These are phyloP conservation scores for Pinus tabuliformis DNA, from an alignment of 75 land plant genomes.

Conservation along the genomic window DNA sequence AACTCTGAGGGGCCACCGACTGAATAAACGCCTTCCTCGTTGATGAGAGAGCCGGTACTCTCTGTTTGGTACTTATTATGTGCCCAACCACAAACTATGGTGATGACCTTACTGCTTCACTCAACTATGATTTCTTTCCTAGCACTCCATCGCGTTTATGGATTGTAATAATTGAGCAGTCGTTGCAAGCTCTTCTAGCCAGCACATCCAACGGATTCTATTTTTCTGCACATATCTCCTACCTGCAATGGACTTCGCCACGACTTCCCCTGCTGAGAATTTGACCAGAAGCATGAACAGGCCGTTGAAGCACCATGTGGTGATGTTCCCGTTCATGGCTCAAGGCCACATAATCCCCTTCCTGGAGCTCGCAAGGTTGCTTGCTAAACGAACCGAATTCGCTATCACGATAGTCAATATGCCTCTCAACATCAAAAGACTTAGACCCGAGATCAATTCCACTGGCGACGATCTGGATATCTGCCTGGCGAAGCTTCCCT, in stretches of 20 bases:
- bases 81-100: too few relatives aligned
- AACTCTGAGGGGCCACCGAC: too few relatives aligned
- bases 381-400: neutral
- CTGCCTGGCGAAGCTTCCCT: slow-evolving; percentile 10
- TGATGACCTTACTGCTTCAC: too few relatives aligned
- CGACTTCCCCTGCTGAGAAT: too few relatives aligned
- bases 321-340: slow-evolving; percentile 47
- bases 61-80: too few relatives aligned
- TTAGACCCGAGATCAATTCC: neutral
- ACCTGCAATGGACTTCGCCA: neutral
- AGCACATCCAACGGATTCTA: too few relatives aligned
- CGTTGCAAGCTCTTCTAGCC: too few relatives aligned
- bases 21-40: too few relatives aligned
- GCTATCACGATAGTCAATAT: slow-evolving; percentile 18
- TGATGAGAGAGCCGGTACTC: too few relatives aligned
- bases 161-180: too few relatives aligned
- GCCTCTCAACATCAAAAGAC: slow-evolving; percentile 12
- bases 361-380: slow-evolving; percentile 21
- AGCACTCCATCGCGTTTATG: too few relatives aligned
- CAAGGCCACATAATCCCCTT: slow-evolving; percentile 51
- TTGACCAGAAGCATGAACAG: neutral
- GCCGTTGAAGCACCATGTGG: neutral
- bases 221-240: neutral
- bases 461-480: neutral
- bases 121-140: too few relatives aligned